Evolutionary conservation across 2,329 filamentous ascomycete genomes (phyloP), one percentile per base, ranked within the genome.

Genomic region (Monosporascus sp.): DNA sequence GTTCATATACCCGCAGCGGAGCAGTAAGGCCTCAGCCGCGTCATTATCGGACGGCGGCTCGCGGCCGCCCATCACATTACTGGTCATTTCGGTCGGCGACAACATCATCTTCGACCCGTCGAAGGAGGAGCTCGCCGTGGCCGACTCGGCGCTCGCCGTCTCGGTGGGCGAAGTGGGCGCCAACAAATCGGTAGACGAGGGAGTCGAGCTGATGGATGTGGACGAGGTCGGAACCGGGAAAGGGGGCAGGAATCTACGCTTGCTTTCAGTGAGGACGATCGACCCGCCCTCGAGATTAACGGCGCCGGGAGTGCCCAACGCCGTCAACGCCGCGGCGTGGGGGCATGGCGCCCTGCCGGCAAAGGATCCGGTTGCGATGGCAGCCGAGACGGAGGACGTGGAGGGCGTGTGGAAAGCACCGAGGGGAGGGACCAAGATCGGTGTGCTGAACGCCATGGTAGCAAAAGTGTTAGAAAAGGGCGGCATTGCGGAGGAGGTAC

Each of bases 51-150:
- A 54, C 4, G 57, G 63, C 22, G 61, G 67, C 0, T 67, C 75
- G 11, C 82, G 86, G 48, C 94, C 94, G 5, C 91, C 94, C 0
- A 82, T 99, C 52, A 97, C 93, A 3, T 80, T 99, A 20, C 86
- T 99, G 11, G 90, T 97, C 52, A 88, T 96, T 70, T 84, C 88
- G 3, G 87, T 96, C 0, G 89, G 88, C 54, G 79, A 87, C 54
- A 97, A 94, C 68, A 86, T 96, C 71, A 88, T 99, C 59, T 97
- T 97, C 73, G 94, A 99, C 69, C 93, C 94, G 0, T 87, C 84
- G 50, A 86, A 87, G 61, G 92, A 97, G 69, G 94, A 99, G 71
- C 85, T 99, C 17, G 89, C 91, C 2, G 93, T 97, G 4, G 94
- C 94, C 1, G 93, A 97, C 65, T 85, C 87, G 14, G 89, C 94